Percentiles rank a stretch among this genome's conserved stretches.
Evolutionary conservation across 2,329 filamentous ascomycete species (phyloP).

Genomic region (Cryphonectria japonica): DNA sequence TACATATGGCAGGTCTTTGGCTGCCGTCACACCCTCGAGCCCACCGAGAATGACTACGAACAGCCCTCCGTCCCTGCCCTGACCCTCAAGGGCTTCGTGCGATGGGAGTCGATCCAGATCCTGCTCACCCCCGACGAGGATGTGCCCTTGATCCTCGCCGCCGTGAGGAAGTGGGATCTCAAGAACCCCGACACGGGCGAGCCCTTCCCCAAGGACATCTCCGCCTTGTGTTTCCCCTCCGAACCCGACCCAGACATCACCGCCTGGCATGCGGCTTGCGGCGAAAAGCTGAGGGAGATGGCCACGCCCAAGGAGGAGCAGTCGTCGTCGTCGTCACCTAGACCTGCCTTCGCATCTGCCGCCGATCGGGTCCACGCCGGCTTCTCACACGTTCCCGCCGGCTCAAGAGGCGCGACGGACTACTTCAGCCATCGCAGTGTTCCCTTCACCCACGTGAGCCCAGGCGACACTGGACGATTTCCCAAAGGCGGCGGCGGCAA

Average conservation of each 20-base stretch:
- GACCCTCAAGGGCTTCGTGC: constrained; percentile 81
- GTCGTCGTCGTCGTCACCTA: constrained; percentile 31
- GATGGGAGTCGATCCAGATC: constrained; percentile 92
- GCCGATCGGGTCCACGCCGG: constrained; percentile 26
- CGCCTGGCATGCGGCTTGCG: constrained; percentile 82
- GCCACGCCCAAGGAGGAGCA: constrained; percentile 42
- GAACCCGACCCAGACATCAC: constrained; percentile 79
- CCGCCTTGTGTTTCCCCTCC: constrained; percentile 67
- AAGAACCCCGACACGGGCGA: constrained; percentile 74
- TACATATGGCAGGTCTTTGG: constrained; percentile 92
- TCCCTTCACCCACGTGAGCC: constrained; percentile 47
- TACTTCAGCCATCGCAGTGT: constrained; percentile 44
- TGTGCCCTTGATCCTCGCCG: constrained; percentile 79
- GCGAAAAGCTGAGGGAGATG: constrained; percentile 69
- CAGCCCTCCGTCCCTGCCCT: constrained; percentile 74
- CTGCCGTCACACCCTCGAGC: constrained; percentile 85
- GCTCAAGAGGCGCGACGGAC: constrained; percentile 33
- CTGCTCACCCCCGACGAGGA: constrained; percentile 87
- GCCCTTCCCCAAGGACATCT: constrained; percentile 64
- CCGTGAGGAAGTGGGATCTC: constrained; percentile 77
- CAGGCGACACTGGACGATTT: constrained; percentile 41
- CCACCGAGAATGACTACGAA: constrained; percentile 71
- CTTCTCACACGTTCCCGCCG: constrained; percentile 27
- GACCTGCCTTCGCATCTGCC: constrained; percentile 27
- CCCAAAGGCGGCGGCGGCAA: constrained; percentile 29